phyloP scores from a whole-genome alignment of 345 rosid species.

The Salix arbutifolia region DNA sequence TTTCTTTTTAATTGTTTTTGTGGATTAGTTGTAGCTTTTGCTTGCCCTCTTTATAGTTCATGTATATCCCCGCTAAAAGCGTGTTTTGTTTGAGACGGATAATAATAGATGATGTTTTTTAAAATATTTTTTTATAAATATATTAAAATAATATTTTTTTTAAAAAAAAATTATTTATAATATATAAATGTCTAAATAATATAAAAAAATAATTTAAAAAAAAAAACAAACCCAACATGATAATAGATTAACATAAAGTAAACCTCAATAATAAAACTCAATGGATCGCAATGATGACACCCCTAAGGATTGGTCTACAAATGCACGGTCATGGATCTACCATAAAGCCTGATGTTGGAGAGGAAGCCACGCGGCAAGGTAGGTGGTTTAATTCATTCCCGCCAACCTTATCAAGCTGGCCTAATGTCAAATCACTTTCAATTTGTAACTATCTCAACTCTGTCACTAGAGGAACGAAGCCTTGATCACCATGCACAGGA shows the following conservation, averaged over 20 bases:
- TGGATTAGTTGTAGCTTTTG: not conserved
- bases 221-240: too few relatives aligned
- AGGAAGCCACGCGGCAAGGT: not conserved
- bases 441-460: not conserved
- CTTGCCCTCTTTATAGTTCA: not conserved
- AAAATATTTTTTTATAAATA: too few relatives aligned
- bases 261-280: not conserved
- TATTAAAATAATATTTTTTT: too few relatives aligned
- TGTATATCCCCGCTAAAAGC: not conserved
- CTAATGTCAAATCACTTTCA: not conserved
- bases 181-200: too few relatives aligned
- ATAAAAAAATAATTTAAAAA: not conserved
- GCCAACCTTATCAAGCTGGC: constrained; percentile 7
- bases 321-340: not conserved
- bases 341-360: not conserved
- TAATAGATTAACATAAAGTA: not conserved
- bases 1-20: not conserved
- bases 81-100: fast-evolving
- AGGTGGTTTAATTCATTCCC: not conserved
- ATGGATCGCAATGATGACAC: not conserved
- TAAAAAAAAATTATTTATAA: too few relatives aligned
- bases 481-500: too few relatives aligned
- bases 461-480: not conserved
- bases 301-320: not conserved
- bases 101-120: too few relatives aligned